Conservation (phyloP, 2,329 filamentous ascomycete species). For the Fragosphaeria purpurea region DNA sequence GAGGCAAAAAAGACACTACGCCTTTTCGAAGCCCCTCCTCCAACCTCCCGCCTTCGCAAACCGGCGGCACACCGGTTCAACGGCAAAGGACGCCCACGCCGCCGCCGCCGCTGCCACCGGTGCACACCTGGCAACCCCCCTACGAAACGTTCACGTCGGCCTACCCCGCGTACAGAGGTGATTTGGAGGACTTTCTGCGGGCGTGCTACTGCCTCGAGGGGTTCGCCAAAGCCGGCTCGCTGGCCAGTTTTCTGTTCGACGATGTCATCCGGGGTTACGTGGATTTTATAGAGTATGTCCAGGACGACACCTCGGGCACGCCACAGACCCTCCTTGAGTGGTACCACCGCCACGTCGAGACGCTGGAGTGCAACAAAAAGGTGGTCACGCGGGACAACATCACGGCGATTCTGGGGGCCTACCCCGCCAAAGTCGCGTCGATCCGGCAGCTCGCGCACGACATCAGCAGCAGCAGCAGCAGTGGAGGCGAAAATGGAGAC, state of each 20-base stretch:
- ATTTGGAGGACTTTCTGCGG: slow-evolving; percentile 30
- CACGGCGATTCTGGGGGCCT: slow-evolving; percentile 7
- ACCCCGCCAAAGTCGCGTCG: slow-evolving; percentile 6
- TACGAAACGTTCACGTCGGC: slow-evolving; percentile 28
- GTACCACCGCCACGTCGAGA: slow-evolving; percentile 22
- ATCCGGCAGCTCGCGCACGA: background rate
- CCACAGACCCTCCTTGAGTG: slow-evolving; percentile 24
- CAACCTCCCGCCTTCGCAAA: too few species aligned
- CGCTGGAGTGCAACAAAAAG: slow-evolving; percentile 14
- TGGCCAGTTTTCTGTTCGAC: slow-evolving; percentile 39
- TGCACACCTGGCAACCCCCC: slow-evolving; percentile 11
- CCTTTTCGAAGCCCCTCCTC: too few species aligned
- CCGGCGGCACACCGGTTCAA: too few species aligned
- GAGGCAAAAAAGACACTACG: background rate
- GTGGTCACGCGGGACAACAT: slow-evolving; percentile 17
- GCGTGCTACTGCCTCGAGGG: slow-evolving; percentile 32
- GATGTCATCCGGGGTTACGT: slow-evolving; percentile 40
- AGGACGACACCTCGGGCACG: background rate
- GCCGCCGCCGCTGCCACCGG: background rate
- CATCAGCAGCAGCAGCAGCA: background rate
- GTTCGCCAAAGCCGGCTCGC: slow-evolving; percentile 23
- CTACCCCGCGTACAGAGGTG: slow-evolving; percentile 35
- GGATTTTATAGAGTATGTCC: slow-evolving; percentile 32
- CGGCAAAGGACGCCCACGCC: background rate
- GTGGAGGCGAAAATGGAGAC: too few species aligned